phyloP scores from a whole-genome alignment of 805 yeast species.

The Kuraishia piskuri region DNA sequence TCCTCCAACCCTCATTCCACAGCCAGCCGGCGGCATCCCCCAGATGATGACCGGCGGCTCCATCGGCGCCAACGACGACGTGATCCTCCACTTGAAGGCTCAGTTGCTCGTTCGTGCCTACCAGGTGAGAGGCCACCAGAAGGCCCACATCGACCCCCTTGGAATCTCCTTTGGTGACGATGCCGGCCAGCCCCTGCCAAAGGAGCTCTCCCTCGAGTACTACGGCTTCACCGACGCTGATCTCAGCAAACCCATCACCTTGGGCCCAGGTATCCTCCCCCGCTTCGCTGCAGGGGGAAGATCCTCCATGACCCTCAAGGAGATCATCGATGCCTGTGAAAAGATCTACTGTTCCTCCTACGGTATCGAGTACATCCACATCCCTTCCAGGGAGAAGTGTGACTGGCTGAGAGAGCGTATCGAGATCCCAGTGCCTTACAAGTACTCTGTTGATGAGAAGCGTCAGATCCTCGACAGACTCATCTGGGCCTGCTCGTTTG shows the following conservation, averaged over 20 bases:
- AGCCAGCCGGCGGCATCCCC: conserved; percentile 68
- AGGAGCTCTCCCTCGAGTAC: conserved; percentile 84
- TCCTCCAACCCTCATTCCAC: conserved; percentile 85
- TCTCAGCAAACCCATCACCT: conserved; percentile 69
- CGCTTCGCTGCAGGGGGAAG: conserved; percentile 66
- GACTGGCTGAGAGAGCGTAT: conserved; percentile 98
- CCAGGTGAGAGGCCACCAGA: conserved; percentile 97
- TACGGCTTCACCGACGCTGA: conserved; percentile 89
- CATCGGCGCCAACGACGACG: conserved; percentile 48
- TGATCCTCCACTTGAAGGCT: conserved; percentile 83
- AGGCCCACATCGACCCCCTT: conserved; percentile 94
- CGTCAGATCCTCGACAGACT: conserved; percentile 93
- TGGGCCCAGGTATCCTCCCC: conserved; percentile 97
- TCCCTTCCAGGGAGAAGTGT: conserved; percentile 90
- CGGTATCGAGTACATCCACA: conserved; percentile 95
- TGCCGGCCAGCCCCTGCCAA: conserved; percentile 45
- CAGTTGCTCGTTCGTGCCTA: conserved; percentile 96
- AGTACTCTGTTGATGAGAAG: conserved; percentile 81
- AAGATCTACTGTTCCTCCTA: conserved; percentile 77
- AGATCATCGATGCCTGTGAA: conserved; percentile 73
- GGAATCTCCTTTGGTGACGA: conserved; percentile 80
- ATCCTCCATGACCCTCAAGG: conserved; percentile 61
- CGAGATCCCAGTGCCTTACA: conserved; percentile 84
- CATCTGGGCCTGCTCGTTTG: conserved; percentile 95
- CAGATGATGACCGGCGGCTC: conserved; percentile 39